Evolutionary conservation across 2,329 filamentous ascomycete species (phyloP).

Genomic region (Microdochium bolleyi): DNA sequence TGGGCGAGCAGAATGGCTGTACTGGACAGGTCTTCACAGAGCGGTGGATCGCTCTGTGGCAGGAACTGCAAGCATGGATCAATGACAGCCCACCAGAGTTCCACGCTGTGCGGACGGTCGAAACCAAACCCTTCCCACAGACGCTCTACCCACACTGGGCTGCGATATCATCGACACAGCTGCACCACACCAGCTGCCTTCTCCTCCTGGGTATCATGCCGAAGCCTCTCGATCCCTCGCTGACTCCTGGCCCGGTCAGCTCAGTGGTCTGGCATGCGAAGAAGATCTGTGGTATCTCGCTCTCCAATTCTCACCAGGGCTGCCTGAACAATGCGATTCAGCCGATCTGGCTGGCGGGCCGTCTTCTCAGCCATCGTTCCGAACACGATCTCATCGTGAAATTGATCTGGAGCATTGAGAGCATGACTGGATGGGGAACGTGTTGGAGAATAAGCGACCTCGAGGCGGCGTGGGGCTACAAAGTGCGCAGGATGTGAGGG

Average conservation of each 20-base stretch:
- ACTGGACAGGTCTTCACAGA: constrained; percentile 27
- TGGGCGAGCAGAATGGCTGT: constrained; percentile 36
- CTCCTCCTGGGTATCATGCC: constrained; percentile 39
- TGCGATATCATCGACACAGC: constrained; percentile 48
- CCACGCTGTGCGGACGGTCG: constrained; percentile 32
- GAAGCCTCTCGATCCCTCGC: constrained; percentile 7
- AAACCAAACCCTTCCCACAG: constrained; percentile 37
- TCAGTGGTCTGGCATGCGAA: constrained; percentile 47
- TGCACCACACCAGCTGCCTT: constrained; percentile 48
- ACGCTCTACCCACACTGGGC: constrained; percentile 45
- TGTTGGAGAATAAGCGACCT: constrained; percentile 45
- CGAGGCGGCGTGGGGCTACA: constrained; percentile 31
- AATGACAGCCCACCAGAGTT: constrained; percentile 36
- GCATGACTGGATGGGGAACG: constrained; percentile 43
- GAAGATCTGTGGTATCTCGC: constrained; percentile 46
- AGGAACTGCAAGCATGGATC: constrained; percentile 40
- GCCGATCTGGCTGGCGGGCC: constrained; percentile 47
- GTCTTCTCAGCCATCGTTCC: constrained; percentile 40
- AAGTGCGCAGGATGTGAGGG: constrained; percentile 10
- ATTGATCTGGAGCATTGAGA: constrained; percentile 40
- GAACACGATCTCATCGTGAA: constrained; percentile 30
- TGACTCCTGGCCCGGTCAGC: constrained; percentile 11
- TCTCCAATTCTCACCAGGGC: constrained; percentile 46
- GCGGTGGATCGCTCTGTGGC: constrained; percentile 40
- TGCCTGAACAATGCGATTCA: constrained; percentile 51